Evolutionary conservation across 352 stramenopile genomes (phyloP), one percentile per base, ranked within the genome.

Genomic region (Globisporangium middletonii): DNA sequence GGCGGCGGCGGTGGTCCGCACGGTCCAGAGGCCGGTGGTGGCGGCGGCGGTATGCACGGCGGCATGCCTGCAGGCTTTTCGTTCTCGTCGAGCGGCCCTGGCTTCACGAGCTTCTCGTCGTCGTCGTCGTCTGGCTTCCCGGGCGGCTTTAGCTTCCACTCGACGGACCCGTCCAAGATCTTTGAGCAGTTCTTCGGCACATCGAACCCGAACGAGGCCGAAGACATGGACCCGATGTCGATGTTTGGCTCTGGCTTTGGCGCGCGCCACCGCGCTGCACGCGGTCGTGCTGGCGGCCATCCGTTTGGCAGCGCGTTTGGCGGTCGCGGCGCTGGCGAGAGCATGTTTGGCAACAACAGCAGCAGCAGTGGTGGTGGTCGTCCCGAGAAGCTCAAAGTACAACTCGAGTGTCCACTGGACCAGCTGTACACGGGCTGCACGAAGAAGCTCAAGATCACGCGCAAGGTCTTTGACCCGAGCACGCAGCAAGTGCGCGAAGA

Each of bases 361-460:
- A 46, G 2, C 59, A 74, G 51, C 67, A 18, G 30, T 41, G 26
- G 23, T 9, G 48, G 55, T 23, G 26, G 23, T 9, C 53, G 55
- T 23, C 73, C 82, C 0, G 75, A 92, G 52, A 63, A 86, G 41
- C 69, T 92, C 19, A 82, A 85, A 70, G 75, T 73, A 1, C 66
- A 98, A 63, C 72, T 98, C 19, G 97, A 98, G 33, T 93, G 97
- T 46, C 80, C 94, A 8, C 81, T 99, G 45, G 85, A 95, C n/a
- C 83, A 93, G 54, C 64, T 93, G 5, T 95, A 89, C 72, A 77
- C 75, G 0, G 83, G 85, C 33, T 72, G 79, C 75, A 65, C 96
- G 67, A 89, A 92, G 79, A 83, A 96, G 74, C 63, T 99, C 77
- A 98, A 98, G 57, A 96, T 97, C 52, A 97, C 96, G 8, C 89